Conservation (phyloP, 78 protist genomes). For the Dictyostelium firmibasis region DNA sequence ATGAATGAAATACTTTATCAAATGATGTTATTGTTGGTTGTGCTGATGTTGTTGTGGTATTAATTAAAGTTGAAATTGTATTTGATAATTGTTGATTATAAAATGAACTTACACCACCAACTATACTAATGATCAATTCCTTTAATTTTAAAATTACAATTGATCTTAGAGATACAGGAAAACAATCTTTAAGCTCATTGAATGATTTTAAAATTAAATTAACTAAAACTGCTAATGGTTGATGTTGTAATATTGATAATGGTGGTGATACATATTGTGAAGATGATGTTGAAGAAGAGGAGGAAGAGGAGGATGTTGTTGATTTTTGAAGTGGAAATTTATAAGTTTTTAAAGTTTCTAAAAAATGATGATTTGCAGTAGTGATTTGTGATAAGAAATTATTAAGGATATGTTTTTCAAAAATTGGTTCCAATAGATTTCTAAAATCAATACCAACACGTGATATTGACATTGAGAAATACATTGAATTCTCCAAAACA, state of each 20-base stretch:
- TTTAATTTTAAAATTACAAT: neutral
- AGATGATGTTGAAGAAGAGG: neutral
- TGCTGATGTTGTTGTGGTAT: neutral
- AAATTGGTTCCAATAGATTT: constrained; percentile 30
- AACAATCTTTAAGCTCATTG: constrained; percentile 62
- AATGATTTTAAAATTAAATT: constrained; percentile 49
- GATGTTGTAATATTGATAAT: constrained; percentile 16
- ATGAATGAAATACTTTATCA: constrained; percentile 4
- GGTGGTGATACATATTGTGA: constrained; percentile 39
- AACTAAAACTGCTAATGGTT: constrained; percentile 51
- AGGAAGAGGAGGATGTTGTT: neutral
- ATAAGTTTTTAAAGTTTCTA: constrained; percentile 61
- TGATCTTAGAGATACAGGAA: constrained; percentile 37
- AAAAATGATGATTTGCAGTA: constrained; percentile 34
- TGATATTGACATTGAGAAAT: constrained; percentile 69
- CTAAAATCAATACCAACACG: constrained; percentile 74
- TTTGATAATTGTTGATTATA: constrained; percentile 30
- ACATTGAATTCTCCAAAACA: constrained; percentile 68
- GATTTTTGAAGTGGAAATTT: constrained; percentile 18
- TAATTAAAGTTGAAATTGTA: neutral
- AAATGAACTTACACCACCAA: constrained; percentile 48
- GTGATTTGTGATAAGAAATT: constrained; percentile 47
- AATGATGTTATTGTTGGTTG: neutral
- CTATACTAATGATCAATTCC: constrained; percentile 10
- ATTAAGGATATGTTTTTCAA: constrained; percentile 45